Conservation (phyloP, 1,284 basidiomycete species). For the Neolentinus lepideus region DNA sequence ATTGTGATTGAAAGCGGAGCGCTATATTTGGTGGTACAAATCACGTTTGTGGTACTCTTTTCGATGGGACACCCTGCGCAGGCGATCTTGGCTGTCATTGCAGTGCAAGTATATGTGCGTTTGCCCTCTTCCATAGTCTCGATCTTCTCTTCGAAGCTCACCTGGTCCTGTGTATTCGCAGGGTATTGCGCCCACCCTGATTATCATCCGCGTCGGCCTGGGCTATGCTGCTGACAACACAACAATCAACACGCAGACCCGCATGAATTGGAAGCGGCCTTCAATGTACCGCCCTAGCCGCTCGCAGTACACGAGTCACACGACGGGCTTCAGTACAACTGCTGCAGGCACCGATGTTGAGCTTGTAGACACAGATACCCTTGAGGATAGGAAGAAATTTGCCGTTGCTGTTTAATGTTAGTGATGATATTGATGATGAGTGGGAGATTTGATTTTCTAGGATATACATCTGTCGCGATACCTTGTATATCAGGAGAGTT, state of each 20-base stretch:
- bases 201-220: conserved; percentile 13
- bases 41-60: conserved; percentile 32
- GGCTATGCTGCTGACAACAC: conserved; percentile 3
- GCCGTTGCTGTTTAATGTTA: background rate
- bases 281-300: background rate
- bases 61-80: conserved; percentile 25
- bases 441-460: too few relatives aligned
- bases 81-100: conserved; percentile 25
- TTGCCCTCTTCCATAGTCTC: background rate
- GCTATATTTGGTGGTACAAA: conserved; percentile 31
- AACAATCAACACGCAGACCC: background rate
- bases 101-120: conserved; percentile 32
- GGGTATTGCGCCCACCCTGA: conserved; percentile 17
- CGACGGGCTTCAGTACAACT: background rate
- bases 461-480: too few relatives aligned
- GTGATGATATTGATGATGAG: too few relatives aligned
- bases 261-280: background rate
- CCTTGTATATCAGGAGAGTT: too few relatives aligned
- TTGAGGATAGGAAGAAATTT: background rate
- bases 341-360: background rate
- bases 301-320: background rate
- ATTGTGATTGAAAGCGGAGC: conserved; percentile 33
- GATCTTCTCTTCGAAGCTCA: background rate
- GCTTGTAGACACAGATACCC: background rate
- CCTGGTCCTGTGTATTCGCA: background rate